Conservation (phyloP, 129 eudicot genomes). For the Flaveria ramosissima region DNA sequence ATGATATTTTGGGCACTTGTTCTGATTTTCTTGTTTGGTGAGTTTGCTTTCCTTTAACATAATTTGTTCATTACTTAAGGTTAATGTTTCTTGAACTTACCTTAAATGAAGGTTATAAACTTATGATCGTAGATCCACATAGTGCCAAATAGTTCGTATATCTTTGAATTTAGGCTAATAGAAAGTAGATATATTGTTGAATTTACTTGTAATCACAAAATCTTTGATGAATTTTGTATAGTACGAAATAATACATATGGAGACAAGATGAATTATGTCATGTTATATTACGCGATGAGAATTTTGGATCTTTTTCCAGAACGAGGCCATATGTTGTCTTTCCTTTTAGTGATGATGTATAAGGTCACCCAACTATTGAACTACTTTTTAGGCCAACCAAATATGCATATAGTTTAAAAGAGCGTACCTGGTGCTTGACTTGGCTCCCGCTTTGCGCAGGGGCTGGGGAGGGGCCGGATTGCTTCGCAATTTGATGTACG, state of each 20-base stretch:
- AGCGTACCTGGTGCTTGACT: no score
- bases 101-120: background rate
- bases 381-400: background rate
- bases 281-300: background rate
- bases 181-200: background rate
- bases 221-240: background rate
- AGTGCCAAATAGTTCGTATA: background rate
- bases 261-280: background rate
- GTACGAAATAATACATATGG: background rate
- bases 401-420: background rate
- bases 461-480: no score
- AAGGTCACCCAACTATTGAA: background rate
- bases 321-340: background rate
- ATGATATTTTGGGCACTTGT: conserved; percentile 49
- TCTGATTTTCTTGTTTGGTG: conserved; percentile 69
- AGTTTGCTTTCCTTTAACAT: conserved; percentile 40
- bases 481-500: no score
- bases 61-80: background rate
- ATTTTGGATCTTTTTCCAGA: background rate
- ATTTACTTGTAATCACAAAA: conserved; percentile 7
- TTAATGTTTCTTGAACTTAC: background rate
- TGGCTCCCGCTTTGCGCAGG: no score
- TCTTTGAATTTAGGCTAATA: conserved; percentile 1
- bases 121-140: background rate
- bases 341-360: background rate